Evolutionary conservation across 2,329 filamentous ascomycete genomes (phyloP).

Genomic region (Huntiella savannae): DNA sequence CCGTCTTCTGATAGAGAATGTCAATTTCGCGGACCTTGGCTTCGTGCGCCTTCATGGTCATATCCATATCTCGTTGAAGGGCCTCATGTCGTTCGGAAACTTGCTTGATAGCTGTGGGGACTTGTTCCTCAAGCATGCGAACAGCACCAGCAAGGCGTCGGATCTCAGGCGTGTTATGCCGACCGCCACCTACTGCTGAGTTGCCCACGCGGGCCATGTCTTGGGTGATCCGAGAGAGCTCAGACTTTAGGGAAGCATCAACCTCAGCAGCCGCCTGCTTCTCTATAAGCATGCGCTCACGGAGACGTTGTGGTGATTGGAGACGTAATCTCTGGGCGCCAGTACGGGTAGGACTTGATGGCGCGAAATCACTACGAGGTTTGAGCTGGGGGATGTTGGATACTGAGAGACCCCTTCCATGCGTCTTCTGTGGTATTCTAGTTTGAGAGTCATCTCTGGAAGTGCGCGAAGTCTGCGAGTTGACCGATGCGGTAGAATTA

Average conservation of each 20-base stretch:
- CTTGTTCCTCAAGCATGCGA: constrained; percentile 44
- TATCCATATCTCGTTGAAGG: constrained; percentile 53
- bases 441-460: not conserved
- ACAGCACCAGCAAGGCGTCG: constrained; percentile 37
- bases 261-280: constrained; percentile 54
- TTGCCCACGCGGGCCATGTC: constrained; percentile 42
- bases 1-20: constrained; percentile 71
- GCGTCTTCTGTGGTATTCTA: constrained; percentile 14
- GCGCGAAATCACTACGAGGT: constrained; percentile 15
- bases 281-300: constrained; percentile 70
- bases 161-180: constrained; percentile 23
- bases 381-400: constrained; percentile 36
- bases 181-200: constrained; percentile 18
- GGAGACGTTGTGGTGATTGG: constrained; percentile 54
- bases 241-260: constrained; percentile 50
- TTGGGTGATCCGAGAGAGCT: constrained; percentile 61
- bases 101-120: constrained; percentile 40
- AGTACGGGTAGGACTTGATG: constrained; percentile 19
- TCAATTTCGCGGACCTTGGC: constrained; percentile 66
- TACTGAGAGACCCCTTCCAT: constrained; percentile 31
- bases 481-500: constrained; percentile 11
- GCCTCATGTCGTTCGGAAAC: constrained; percentile 40
- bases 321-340: constrained; percentile 42
- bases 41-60: constrained; percentile 53
- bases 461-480: not conserved